Evolutionary conservation across 176 grass and related monocot genomes (phyloP).

Genomic region (Miscanthus lutarioriparius): DNA sequence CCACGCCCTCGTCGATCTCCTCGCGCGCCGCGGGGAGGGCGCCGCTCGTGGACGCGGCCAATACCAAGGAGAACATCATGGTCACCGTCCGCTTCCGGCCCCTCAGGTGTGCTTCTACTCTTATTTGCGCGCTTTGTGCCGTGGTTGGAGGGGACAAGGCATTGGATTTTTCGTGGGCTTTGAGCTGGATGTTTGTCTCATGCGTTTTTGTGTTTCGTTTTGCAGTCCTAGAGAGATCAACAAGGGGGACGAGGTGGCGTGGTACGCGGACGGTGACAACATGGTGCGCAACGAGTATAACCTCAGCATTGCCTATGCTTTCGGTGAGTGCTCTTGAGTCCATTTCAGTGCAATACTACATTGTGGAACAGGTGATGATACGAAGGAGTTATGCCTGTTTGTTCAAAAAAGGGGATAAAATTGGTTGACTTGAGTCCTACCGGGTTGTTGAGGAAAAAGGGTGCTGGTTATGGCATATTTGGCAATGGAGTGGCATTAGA

Average conservation of each 20-base stretch:
- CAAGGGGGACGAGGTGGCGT: constrained; percentile 96
- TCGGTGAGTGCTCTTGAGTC: constrained; percentile 59
- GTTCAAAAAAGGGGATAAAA: neutral
- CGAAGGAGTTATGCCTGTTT: neutral
- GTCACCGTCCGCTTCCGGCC: constrained; percentile 97
- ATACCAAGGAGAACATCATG: constrained; percentile 95
- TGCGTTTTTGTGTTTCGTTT: constrained; percentile 14
- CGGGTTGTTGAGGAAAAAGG: neutral
- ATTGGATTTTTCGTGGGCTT: constrained; percentile 19
- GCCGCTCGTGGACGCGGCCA: constrained; percentile 58
- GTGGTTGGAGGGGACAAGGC: neutral
- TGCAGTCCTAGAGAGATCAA: constrained; percentile 87
- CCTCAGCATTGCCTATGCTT: constrained; percentile 79
- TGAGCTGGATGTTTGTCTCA: constrained; percentile 18
- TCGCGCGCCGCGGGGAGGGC: constrained; percentile 35
- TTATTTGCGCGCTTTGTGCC: neutral
- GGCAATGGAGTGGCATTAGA: neutral
- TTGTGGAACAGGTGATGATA: neutral
- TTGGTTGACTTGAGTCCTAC: neutral
- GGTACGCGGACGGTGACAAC: constrained; percentile 92
- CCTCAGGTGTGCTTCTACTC: constrained; percentile 58
- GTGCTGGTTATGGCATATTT: neutral
- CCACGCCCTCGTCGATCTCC: constrained; percentile 55
- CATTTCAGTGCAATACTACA: constrained; percentile 6
- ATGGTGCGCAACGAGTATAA: constrained; percentile 90